Conservation (phyloP, 805 yeast species). For the Candida ascalaphidarum region DNA sequence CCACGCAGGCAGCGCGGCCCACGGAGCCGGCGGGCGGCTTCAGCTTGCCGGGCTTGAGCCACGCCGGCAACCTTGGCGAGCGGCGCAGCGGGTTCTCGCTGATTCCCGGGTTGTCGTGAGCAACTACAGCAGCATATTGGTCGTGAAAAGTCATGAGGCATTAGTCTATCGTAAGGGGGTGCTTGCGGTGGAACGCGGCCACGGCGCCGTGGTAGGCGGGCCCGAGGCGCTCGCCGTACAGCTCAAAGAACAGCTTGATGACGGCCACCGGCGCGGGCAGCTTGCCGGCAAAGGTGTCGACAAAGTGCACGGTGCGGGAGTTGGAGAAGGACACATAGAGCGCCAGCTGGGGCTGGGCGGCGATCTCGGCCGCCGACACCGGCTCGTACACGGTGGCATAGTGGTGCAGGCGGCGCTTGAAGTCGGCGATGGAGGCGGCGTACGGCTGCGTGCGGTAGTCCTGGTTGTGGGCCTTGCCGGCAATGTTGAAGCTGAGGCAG, state of each 20-base stretch:
- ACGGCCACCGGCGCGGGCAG: background rate
- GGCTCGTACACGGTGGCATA: constrained; percentile 30
- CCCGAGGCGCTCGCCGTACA: constrained; percentile 15
- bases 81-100: too few relatives aligned
- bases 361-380: constrained; percentile 5
- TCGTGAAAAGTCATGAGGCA: too few relatives aligned
- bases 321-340: constrained; percentile 5
- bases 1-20: too few relatives aligned
- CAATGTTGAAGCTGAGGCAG: constrained; percentile 51
- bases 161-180: background rate
- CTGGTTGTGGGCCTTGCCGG: constrained; percentile 51
- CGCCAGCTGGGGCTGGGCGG: constrained; percentile 2
- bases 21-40: too few relatives aligned
- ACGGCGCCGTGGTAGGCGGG: constrained; percentile 17
- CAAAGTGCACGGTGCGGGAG: constrained; percentile 3
- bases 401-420: constrained; percentile 45
- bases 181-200: constrained; percentile 12
- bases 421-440: constrained; percentile 48
- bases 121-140: too few relatives aligned
- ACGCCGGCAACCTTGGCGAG: too few relatives aligned
- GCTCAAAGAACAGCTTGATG: constrained; percentile 5
- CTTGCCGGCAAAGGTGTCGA: too few relatives aligned
- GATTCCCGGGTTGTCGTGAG: too few relatives aligned
- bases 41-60: too few relatives aligned
- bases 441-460: constrained; percentile 52